Evolutionary conservation across 2,329 filamentous ascomycete species (phyloP), one percentile per base, ranked within the genome.

Genomic region (Chalaropsis ovoidea): DNA sequence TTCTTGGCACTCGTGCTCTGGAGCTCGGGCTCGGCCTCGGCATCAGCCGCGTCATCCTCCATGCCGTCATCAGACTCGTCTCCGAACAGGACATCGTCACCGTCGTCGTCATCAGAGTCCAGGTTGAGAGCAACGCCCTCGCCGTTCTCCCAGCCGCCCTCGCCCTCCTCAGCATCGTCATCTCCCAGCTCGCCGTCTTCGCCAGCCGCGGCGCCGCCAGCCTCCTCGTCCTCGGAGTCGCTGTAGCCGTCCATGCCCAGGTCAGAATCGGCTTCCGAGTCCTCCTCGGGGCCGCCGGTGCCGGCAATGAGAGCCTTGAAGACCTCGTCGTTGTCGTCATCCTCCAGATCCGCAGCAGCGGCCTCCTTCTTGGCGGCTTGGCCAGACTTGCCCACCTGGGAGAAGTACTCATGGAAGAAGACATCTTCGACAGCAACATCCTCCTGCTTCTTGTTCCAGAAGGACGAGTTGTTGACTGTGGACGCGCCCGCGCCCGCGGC

Each of bases 401-500:
- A 86, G 77, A 99, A 99, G 82, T 99, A 99, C 70, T 90, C 86
- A 75, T 99, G 94, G 83, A 99, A 99, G 83, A 99, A 99, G 47
- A 91, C 89, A 73, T 99, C 94, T 70, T 99, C 92, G 0, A 86
- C 90, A 2, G 88, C 86, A 56, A 99, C 87, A 64, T 97, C 86
- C 69, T 90, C 86, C n/a, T 83, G 81, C 77, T 90, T 92, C 82
- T 90, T 90, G 72, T 86, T 87, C 90, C 91, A 96, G 80, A 99
- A 99, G 2, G 84, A 80, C 69, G 95, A 88, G 0, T 87, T 87
- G 76, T 99, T 99, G 75, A 99, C 81, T 5, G 77, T 74, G 8
- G 74, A 70, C 64, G 74, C 70, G 66, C 74, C 68, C 64, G 74
- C 70, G 66, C 74, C 68, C 60, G 73, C 71, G 17, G 74, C 75